Percentiles rank a stretch among this genome's conserved stretches.
phyloP scores from a whole-genome alignment of 257 asterid genomes.

The Salvia splendens region DNA sequence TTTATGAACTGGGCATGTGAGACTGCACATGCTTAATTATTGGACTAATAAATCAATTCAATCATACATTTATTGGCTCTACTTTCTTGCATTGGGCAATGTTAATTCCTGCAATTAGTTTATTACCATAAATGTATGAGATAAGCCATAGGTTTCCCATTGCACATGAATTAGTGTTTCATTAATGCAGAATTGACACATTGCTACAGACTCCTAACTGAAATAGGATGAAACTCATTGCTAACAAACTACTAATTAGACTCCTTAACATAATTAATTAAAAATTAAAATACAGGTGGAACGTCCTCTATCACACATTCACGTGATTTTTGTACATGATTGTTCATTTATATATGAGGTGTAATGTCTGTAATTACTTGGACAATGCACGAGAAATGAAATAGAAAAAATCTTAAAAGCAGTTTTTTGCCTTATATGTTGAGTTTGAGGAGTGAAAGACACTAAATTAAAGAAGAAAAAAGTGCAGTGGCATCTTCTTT shows the following conservation, averaged over 20 bases:
- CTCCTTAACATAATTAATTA: no score
- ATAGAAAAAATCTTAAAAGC: background rate
- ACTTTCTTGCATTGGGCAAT: slow-evolving; percentile 24
- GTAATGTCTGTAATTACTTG: slow-evolving; percentile 25
- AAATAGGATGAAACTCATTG: no score
- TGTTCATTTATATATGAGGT: slow-evolving; percentile 14
- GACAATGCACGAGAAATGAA: slow-evolving; percentile 22
- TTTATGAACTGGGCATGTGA: slow-evolving; percentile 45
- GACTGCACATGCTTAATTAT: slow-evolving; percentile 53
- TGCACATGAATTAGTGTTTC: background rate
- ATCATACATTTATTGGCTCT: slow-evolving; percentile 40
- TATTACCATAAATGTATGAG: background rate
- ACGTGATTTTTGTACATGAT: slow-evolving; percentile 9
- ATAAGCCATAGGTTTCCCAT: background rate
- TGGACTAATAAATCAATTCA: slow-evolving; percentile 39
- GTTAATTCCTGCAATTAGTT: slow-evolving; percentile 7
- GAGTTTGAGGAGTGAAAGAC: background rate
- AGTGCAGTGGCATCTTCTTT: slow-evolving; percentile 23
- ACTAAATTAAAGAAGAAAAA: background rate
- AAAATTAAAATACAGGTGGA: no score
- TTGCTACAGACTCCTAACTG: background rate
- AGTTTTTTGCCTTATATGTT: background rate
- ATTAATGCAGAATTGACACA: background rate
- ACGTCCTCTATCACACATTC: background rate
- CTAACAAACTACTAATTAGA: no score